These are phyloP conservation scores for Uncinocarpus reesii DNA, from an alignment of 2,329 filamentous ascomycete genomes.

Conservation along the genomic window DNA sequence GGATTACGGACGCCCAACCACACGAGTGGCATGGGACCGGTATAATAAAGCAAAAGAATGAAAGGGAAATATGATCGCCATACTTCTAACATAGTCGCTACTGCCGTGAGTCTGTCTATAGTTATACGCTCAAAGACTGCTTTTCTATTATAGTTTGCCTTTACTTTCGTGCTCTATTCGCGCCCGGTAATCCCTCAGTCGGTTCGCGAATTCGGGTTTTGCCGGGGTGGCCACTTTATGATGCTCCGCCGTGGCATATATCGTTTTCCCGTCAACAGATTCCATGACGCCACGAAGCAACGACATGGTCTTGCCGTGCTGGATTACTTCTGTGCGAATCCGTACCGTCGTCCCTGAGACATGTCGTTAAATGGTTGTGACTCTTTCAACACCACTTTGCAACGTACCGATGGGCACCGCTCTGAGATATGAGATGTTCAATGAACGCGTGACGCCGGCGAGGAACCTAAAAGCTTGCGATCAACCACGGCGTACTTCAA, in stretches of 20 bases:
- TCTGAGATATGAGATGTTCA: constrained; percentile 45
- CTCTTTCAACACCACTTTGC: not conserved
- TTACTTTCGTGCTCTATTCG: not conserved
- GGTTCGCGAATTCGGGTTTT: constrained; percentile 27
- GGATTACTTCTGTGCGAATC: constrained; percentile 36
- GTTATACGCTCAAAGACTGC: not conserved
- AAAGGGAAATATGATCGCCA: not conserved
- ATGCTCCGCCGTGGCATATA: constrained; percentile 44
- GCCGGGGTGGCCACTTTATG: constrained; percentile 43
- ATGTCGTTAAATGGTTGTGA: not conserved
- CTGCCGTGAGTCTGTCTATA: not conserved
- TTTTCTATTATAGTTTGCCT: not conserved
- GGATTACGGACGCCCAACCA: too few relatives aligned
- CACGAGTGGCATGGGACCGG: too few relatives aligned
- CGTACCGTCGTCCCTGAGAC: constrained; percentile 33
- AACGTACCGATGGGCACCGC: constrained; percentile 38
- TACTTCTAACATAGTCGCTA: not conserved
- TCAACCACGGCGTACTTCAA: not conserved
- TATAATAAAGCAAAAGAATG: not conserved
- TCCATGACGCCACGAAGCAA: constrained; percentile 44
- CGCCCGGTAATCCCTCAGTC: not conserved
- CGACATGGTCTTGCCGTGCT: constrained; percentile 43
- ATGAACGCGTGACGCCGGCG: constrained; percentile 29
- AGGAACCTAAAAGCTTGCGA: not conserved
- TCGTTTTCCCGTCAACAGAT: constrained; percentile 39